These are phyloP conservation scores for Prototheca wickerhamii DNA, from an alignment of 163 green algal genomes.

Conservation along the genomic window DNA sequence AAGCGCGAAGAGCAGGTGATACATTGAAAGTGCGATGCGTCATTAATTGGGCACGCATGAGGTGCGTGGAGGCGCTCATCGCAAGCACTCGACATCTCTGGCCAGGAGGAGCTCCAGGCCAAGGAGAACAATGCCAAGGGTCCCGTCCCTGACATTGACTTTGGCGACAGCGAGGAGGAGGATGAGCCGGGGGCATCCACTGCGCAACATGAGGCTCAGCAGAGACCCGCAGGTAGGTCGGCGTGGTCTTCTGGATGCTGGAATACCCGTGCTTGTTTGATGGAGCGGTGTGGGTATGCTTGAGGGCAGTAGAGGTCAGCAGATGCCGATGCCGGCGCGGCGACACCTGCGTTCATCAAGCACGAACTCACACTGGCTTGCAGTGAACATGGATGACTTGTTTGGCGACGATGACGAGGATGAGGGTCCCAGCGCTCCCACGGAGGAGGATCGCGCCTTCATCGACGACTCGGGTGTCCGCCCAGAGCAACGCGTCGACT, in stretches of 20 bases:
- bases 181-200: not conserved
- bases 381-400: conserved; percentile 10
- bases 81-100: not conserved
- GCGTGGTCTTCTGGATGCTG: not conserved
- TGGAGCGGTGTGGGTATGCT: too few species aligned
- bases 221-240: not conserved
- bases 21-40: too few species aligned
- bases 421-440: conserved; percentile 12
- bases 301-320: too few species aligned
- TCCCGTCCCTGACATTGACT: conserved; percentile 10
- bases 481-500: conserved; percentile 18
- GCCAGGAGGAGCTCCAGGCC: conserved; percentile 7
- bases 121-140: too few species aligned
- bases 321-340: too few species aligned
- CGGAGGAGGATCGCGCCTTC: conserved; percentile 31
- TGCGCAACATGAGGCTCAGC: not conserved
- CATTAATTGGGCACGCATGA: too few species aligned
- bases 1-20: conserved; percentile 10
- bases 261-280: too few species aligned
- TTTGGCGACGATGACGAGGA: conserved; percentile 25
- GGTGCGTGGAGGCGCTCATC: too few species aligned
- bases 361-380: not conserved
- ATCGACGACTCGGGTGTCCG: conserved; percentile 32
- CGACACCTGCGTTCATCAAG: too few species aligned
- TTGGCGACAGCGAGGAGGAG: conserved; percentile 16